phyloP scores from a whole-genome alignment of 805 yeast species.

The Zygotorulaspora danielsina region DNA sequence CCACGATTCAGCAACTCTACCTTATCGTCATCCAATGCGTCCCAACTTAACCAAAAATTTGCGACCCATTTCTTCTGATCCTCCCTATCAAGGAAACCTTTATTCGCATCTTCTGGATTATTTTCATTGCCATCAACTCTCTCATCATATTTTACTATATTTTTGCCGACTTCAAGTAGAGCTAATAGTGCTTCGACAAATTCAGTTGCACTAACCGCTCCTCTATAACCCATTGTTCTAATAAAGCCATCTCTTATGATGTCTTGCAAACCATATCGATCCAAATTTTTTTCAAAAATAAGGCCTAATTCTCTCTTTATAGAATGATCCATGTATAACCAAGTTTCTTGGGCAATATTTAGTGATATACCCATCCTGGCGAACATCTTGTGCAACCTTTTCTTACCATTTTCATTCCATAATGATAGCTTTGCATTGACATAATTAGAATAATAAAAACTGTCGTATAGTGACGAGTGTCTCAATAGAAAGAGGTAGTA shows the following conservation, averaged over 20 bases:
- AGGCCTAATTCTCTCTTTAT: slow-evolving; percentile 68
- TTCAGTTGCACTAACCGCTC: slow-evolving; percentile 86
- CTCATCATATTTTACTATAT: slow-evolving; percentile 21
- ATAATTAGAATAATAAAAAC: slow-evolving; percentile 86
- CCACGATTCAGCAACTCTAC: slow-evolving; percentile 44
- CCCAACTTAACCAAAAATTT: slow-evolving; percentile 70
- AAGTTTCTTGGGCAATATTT: slow-evolving; percentile 81
- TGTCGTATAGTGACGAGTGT: slow-evolving; percentile 89
- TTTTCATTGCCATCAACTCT: slow-evolving; percentile 31
- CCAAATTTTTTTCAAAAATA: slow-evolving; percentile 66
- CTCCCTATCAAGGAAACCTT: slow-evolving; percentile 34
- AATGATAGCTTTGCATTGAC: slow-evolving; percentile 81
- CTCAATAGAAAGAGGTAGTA: slow-evolving; percentile 80
- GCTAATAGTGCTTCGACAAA: slow-evolving; percentile 88
- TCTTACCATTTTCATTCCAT: slow-evolving; percentile 91
- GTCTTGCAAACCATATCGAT: slow-evolving; percentile 75
- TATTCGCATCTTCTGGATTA: slow-evolving; percentile 23
- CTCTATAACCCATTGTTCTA: slow-evolving; percentile 81
- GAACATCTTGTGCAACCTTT: slow-evolving; percentile 80
- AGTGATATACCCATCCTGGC: slow-evolving; percentile 95
- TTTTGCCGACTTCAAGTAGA: slow-evolving; percentile 64
- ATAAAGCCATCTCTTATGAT: slow-evolving; percentile 81
- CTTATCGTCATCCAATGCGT: slow-evolving; percentile 49
- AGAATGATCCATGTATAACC: slow-evolving; percentile 83
- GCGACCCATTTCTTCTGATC: slow-evolving; percentile 67